Evolutionary conservation across 2,329 filamentous ascomycete species (phyloP), one percentile per base, ranked within the genome.

Genomic region (Ophiocordyceps camponoti-floridani): DNA sequence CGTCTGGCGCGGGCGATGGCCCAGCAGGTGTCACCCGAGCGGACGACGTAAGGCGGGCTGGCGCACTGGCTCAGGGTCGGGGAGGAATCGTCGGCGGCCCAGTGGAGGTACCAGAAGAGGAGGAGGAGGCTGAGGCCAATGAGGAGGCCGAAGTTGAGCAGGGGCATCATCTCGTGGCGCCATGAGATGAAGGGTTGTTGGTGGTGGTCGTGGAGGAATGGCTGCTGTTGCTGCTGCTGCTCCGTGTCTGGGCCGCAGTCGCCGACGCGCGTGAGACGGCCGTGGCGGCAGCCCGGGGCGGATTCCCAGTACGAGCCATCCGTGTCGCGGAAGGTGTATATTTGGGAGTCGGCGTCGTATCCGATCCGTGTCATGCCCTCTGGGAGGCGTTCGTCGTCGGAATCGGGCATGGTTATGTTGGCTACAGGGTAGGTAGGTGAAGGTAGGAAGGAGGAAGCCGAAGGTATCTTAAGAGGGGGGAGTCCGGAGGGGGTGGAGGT

Each of bases 91-190:
- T 53, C 52, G 0, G 60, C 52, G 2, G 55, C 56, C 45, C 56
- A 53, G 46, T 60, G 56, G 16, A 73, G 58, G 54, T 66, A 67
- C 66, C 67, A 73, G 47, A 69, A 65, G 40, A 77, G 51, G 16
- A 66, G 54, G 31, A 76, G 52, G 42, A 77, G 56, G 47, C 66
- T 69, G 14, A 75, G 51, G 4, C 71, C 60, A 44, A 74, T 62
- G 33, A 77, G 55, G 48, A 76, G 56, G 45, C 70, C 72, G 57
- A 76, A 77, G 53, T 75, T 75, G 52, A 77, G 61, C 49, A 77
- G 59, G n/a, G 69, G 69, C 60, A 64, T 66, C 59, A 72, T 60
- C 47, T 72, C 67, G 31, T 65, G 63, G 28, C 73, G 64, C 66
- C 72, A 70, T 6, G 72, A 68, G 30, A 59, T 58, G 37, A 55